Conservation (phyloP, 2,329 filamentous ascomycete species). For the Tolypocladium amazonense region DNA sequence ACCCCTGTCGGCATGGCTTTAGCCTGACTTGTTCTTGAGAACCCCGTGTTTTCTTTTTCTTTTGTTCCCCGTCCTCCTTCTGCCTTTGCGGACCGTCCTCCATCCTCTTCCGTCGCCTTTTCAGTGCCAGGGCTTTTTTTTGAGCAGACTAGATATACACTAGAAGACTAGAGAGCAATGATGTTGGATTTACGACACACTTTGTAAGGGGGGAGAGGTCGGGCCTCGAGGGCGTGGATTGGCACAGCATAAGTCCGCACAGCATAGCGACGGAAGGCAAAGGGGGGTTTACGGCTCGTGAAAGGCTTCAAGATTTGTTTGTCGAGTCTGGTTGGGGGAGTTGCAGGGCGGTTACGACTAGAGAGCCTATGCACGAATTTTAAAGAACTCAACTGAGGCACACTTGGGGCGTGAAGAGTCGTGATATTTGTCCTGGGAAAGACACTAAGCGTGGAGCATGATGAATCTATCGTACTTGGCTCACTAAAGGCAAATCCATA, state of each 20-base stretch:
- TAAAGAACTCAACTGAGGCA: constrained; percentile 3
- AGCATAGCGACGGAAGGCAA: not conserved
- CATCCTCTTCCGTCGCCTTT: not conserved
- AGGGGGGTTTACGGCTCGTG: not conserved
- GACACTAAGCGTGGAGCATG: not conserved
- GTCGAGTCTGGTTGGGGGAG: not conserved
- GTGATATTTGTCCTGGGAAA: not conserved
- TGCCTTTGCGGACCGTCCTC: constrained; percentile 3
- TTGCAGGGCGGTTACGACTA: constrained; percentile 16
- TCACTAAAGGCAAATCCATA: not conserved
- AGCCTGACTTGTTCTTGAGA: not conserved
- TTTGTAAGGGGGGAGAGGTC: constrained; percentile 3
- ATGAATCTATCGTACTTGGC: not conserved
- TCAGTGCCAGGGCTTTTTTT: not conserved
- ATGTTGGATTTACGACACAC: constrained; percentile 11
- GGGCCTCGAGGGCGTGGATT: constrained; percentile 5
- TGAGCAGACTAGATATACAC: not conserved
- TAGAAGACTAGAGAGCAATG: constrained; percentile 4
- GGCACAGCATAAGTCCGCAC: not conserved
- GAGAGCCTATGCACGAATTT: constrained; percentile 14
- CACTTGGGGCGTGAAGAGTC: not conserved
- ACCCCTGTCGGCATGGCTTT: constrained; percentile 1
- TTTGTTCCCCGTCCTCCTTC: not conserved
- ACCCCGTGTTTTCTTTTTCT: constrained; percentile 4
- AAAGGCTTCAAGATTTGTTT: not conserved